These are phyloP conservation scores for Apophysomyces variabilis DNA, from an alignment of 371 early-diverging fungal species.

Conservation along the genomic window DNA sequence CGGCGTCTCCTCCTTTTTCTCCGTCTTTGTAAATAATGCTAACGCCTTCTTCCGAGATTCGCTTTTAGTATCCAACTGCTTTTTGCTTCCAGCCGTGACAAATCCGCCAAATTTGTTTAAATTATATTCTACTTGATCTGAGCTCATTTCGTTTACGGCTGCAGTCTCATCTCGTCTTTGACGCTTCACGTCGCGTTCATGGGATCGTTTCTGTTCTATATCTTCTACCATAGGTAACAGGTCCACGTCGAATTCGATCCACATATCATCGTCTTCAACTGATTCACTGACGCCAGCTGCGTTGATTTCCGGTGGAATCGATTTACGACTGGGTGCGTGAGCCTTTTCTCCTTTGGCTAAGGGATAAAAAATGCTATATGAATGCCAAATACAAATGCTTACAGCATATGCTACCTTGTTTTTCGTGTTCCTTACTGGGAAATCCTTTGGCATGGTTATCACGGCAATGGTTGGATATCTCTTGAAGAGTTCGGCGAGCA, in stretches of 20 bases:
- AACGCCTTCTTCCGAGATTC: constrained; percentile 23
- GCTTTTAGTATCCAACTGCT: constrained; percentile 24
- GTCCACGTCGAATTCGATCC: constrained; percentile 21
- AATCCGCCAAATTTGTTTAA: constrained; percentile 16
- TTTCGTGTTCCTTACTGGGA: background rate
- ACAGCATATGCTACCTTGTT: background rate
- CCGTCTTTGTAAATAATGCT: background rate
- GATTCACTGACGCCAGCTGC: background rate
- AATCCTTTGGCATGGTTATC: background rate
- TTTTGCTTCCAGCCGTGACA: constrained; percentile 25
- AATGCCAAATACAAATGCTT: background rate
- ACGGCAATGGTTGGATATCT: background rate
- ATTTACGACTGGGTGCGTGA: background rate
- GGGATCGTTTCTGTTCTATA: background rate
- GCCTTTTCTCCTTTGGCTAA: background rate
- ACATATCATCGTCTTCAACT: constrained; percentile 16
- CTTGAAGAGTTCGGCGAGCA: constrained; percentile 4
- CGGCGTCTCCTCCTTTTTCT: background rate
- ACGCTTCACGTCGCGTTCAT: background rate
- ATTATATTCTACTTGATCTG: constrained; percentile 26
- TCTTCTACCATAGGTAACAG: constrained; percentile 13
- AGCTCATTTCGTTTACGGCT: constrained; percentile 1
- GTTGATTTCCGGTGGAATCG: background rate
- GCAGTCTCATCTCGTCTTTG: background rate
- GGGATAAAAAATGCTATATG: no score